phyloP scores from a whole-genome alignment of 1,284 basidiomycete species.

The Pisolithus thermaeus region DNA sequence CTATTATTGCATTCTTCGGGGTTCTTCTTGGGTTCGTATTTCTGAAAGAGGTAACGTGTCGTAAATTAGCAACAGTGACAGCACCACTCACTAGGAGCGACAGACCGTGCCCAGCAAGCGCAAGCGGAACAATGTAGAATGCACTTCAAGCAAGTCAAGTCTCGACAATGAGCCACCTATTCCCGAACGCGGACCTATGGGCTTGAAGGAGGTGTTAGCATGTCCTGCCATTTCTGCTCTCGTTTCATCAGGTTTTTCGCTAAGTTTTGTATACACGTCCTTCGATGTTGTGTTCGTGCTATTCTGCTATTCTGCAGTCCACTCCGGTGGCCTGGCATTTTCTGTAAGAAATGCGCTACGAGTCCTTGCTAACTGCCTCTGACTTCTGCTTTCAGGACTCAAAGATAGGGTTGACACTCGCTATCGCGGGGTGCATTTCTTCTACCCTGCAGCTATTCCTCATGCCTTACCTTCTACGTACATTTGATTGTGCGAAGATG shows the following conservation, averaged over 20 bases:
- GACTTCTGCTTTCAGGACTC: conserved; percentile 33
- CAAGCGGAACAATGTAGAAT: not conserved
- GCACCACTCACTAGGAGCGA: not conserved
- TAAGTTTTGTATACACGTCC: conserved; percentile 48
- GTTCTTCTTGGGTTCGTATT: conserved; percentile 37
- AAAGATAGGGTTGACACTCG: conserved; percentile 46
- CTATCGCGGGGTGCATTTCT: conserved; percentile 39
- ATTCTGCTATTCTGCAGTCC: conserved; percentile 53
- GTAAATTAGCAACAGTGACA: not conserved
- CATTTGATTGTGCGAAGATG: conserved; percentile 35
- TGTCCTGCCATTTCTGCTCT: conserved; percentile 47
- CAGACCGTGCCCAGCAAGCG: conserved; percentile 38
- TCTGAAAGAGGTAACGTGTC: conserved; percentile 44
- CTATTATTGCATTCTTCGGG: conserved; percentile 33
- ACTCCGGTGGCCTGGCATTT: conserved; percentile 49
- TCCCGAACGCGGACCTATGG: not conserved
- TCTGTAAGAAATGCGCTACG: conserved; percentile 31
- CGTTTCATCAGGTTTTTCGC: conserved; percentile 45
- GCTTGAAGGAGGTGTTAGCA: conserved; percentile 34
- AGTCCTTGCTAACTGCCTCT: not conserved
- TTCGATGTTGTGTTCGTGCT: conserved; percentile 62
- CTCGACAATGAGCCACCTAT: not conserved
- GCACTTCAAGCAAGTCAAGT: not conserved
- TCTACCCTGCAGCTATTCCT: conserved; percentile 41
- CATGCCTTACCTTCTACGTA: conserved; percentile 43